These are phyloP conservation scores for Helianthus annuus DNA, from an alignment of 129 eudicot genomes.

Conservation along the genomic window HanXRQr2.0-SUNRISE NC_035443.2:189704861-189705360, in stretches of 20 bases:
- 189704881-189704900: neutral
- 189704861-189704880: neutral
- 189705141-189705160: conserved; percentile 93
- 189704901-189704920: neutral
- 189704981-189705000: conserved; percentile 96
- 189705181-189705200: conserved; percentile 81
- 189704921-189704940: conserved; percentile 70
- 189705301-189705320: conserved; percentile 89
- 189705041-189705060: conserved; percentile 83
- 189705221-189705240: neutral
- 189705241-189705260: neutral
- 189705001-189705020: conserved; percentile 89
- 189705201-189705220: conserved; percentile 21
- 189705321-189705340: conserved; percentile 93
- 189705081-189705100: conserved; percentile 95
- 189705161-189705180: conserved; percentile 71
- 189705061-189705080: conserved; percentile 91
- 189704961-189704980: conserved; percentile 98
- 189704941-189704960: conserved; percentile 83
- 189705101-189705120: conserved; percentile 92
- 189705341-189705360: conserved; percentile 85
- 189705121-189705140: conserved; percentile 82
- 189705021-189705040: conserved; percentile 98
- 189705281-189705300: conserved; percentile 95
- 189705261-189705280: conserved; percentile 65